These are phyloP conservation scores for Arabidopsis hybrid DNA, from an alignment of 441 rosid genomes.

Conservation along the genomic window DNA sequence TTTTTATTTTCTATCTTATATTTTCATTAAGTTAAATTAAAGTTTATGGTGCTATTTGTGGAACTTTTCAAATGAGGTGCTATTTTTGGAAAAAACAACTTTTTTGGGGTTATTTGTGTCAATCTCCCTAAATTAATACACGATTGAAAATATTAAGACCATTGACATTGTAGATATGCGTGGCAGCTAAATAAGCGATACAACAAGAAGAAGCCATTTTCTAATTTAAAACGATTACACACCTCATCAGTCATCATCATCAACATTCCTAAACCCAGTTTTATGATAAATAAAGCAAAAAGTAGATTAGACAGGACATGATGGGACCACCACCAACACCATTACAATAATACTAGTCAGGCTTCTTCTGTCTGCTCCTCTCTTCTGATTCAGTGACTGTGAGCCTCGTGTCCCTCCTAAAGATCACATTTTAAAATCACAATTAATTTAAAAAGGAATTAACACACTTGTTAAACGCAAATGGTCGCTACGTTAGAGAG, in stretches of 20 bases:
- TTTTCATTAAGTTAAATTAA: no score
- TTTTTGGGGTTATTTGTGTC: no score
- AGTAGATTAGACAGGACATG: conserved; percentile 15
- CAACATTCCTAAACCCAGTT: background rate
- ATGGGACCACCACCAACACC: conserved; percentile 6
- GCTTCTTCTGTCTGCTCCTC: conserved; percentile 1
- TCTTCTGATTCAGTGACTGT: background rate
- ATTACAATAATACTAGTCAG: background rate
- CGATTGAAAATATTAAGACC: no score
- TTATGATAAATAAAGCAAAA: background rate
- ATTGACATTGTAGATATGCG: background rate
- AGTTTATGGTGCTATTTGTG: no score
- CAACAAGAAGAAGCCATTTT: background rate
- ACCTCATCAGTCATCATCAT: conserved; percentile 13
- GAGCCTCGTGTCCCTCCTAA: conserved; percentile 22
- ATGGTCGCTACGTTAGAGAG: background rate
- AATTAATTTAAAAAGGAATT: background rate
- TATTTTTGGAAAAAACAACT: no score
- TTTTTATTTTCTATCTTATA: no score
- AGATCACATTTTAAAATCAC: background rate
- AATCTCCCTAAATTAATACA: no score
- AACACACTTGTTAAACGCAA: background rate
- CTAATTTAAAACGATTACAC: background rate
- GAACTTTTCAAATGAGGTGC: no score
- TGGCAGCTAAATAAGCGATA: background rate